Base-by-base conservation (phyloP, 495 filamentous ascomycete genomes). In the Neurospora terricola region DNA sequence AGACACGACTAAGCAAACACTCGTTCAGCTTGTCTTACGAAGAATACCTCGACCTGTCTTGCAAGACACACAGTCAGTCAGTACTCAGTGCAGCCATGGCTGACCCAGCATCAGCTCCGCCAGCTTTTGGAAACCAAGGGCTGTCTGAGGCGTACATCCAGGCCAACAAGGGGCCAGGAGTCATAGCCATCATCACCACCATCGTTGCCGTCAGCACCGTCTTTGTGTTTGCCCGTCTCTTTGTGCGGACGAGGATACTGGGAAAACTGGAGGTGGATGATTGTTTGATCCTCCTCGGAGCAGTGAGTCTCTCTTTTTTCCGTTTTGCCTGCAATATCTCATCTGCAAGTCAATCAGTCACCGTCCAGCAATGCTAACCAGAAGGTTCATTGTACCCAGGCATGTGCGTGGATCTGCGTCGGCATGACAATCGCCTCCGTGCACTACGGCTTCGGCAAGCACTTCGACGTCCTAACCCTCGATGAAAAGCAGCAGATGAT, bases 161-260 rank as follows among this genome's bases (percentile, higher is more conserved):
- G 2, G 71, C 71, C 71, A 38, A 76, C 36, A 78, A 77, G 27
- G 75, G 77, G 8, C 78, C 78, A 23, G 27, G 11, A 10, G 48
- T 72, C 23, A 48, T 74, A 21, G 45, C 72, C 10, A 73, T 76
- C 38, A 69, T 77, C 45, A 43, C 48, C 69, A 27, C 72, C 16
- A 72, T 81, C 54, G 73, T 73, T 2, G 36, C 70, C 2, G 5
- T 79, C 10, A 76, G 70, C 37, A 79, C 76, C 5, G 8, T 77
- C 6, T 81, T 81, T 69, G 76, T 78, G 23, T 16, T 68, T 18
- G 78, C 80, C 11, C 75, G 80, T n/a, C 30, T 81, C 21, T 81
- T 76, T 23, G 72, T 75, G 14, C 74, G 78, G 5, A 38, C 69
- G 10, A 12, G 27, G 8, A 73, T 80, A 12, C 69, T 74, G 23